A percentile compares a stretch with the other conserved stretches of the same genome.
Conservation (phyloP, 208 protist genomes). For the Leishmania amazonensis region DNA sequence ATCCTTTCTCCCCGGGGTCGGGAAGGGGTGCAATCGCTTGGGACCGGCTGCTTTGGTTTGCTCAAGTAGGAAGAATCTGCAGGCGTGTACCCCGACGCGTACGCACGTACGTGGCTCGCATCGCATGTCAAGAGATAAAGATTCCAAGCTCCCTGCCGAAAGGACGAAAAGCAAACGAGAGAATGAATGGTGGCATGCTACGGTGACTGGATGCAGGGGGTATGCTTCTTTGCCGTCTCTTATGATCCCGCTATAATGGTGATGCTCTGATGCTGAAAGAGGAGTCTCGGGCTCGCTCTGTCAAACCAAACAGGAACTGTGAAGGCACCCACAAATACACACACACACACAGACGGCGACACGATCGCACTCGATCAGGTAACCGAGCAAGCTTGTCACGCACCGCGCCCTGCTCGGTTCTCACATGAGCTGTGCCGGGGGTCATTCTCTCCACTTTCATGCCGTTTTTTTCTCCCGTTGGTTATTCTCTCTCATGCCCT, state of each 20-base stretch:
- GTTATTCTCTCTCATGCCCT: background rate
- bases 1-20: background rate
- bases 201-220: background rate
- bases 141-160: background rate
- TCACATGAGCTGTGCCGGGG: background rate
- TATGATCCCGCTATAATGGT: background rate
- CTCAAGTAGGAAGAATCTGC: background rate
- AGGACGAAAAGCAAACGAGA: background rate
- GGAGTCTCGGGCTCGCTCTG: background rate
- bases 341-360: background rate
- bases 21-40: background rate
- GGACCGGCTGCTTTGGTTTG: background rate
- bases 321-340: conserved; percentile 1
- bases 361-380: background rate
- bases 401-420: background rate
- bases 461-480: background rate
- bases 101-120: background rate
- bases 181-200: background rate
- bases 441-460: background rate
- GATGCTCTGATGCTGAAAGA: background rate
- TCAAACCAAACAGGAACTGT: background rate
- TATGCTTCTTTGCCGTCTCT: background rate
- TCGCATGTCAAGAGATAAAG: background rate
- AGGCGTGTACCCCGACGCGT: background rate
- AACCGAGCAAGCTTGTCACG: background rate